These are phyloP conservation scores for Beauveria sp. DNA, from an alignment of 2,329 filamentous ascomycete species.

Conservation along the genomic window DNA sequence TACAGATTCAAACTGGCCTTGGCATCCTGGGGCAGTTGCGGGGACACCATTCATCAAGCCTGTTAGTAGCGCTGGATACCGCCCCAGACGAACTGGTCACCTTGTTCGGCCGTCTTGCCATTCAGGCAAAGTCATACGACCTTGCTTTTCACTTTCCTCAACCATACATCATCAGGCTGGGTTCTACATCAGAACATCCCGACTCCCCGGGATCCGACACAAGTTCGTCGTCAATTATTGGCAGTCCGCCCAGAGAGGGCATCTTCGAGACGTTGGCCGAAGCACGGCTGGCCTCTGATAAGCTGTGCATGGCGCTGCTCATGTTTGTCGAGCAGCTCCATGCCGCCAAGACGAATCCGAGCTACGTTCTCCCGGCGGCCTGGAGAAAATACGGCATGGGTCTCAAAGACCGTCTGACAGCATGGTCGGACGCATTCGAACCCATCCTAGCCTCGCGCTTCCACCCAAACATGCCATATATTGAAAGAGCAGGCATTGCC, in stretches of 20 bases:
- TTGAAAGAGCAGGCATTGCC: conserved; percentile 52
- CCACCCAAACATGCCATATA: conserved; percentile 39
- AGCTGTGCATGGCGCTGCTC: conserved; percentile 47
- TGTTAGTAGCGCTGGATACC: conserved; percentile 12
- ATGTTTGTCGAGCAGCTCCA: conserved; percentile 50
- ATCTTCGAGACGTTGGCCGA: conserved; percentile 44
- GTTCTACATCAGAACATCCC: conserved; percentile 19
- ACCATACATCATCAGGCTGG: conserved; percentile 48
- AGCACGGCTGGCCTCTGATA: conserved; percentile 50
- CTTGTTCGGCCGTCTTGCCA: conserved; percentile 56
- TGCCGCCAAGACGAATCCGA: conserved; percentile 40
- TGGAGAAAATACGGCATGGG: conserved; percentile 39
- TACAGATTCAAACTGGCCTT: conserved; percentile 53
- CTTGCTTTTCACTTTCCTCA: conserved; percentile 61
- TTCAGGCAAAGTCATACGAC: conserved; percentile 60
- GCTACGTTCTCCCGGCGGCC: conserved; percentile 42
- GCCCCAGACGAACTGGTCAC: conserved; percentile 48
- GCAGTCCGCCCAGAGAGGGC: conserved; percentile 16
- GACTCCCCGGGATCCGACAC: conserved; percentile 35
- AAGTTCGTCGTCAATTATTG: conserved; percentile 30
- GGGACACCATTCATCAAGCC: conserved; percentile 23
- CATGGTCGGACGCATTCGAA: conserved; percentile 51
- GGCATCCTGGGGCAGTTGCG: conserved; percentile 46
- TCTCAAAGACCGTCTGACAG: conserved; percentile 43
- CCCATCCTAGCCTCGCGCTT: conserved; percentile 43